phyloP scores from a whole-genome alignment of 2,329 filamentous ascomycete species.

The Meredithiella fracta region DNA sequence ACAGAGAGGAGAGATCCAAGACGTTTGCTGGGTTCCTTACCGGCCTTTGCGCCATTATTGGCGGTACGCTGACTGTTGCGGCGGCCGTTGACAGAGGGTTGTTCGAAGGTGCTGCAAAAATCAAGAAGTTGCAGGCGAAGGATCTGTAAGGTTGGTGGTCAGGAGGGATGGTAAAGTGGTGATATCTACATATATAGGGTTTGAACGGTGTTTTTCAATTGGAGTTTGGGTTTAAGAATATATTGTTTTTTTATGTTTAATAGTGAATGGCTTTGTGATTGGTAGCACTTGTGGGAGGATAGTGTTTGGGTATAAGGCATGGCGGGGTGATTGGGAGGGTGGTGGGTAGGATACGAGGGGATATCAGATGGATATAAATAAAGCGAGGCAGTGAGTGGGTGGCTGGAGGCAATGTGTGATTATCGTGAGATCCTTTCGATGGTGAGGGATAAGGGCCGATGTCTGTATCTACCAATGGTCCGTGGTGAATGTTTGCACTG shows the following conservation, averaged over 20 bases:
- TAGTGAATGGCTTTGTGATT: too few species aligned
- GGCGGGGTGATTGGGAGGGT: too few species aligned
- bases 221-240: background rate
- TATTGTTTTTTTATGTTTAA: too few species aligned
- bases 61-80: constrained; percentile 87
- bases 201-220: background rate
- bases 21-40: constrained; percentile 84
- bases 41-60: constrained; percentile 84
- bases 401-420: too few species aligned
- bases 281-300: background rate
- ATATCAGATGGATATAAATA: too few species aligned
- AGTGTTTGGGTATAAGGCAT: background rate
- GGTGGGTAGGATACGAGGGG: too few species aligned
- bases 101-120: constrained; percentile 69
- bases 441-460: background rate
- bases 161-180: background rate
- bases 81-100: constrained; percentile 81
- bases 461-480: background rate
- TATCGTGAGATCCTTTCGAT: too few species aligned
- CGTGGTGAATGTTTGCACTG: background rate
- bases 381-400: too few species aligned
- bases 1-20: constrained; percentile 79
- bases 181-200: constrained; percentile 1
- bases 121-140: constrained; percentile 72
- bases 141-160: constrained; percentile 28